Conservation (phyloP, 2,329 filamentous ascomycete genomes). For the Fusarium nematophilum region DNA sequence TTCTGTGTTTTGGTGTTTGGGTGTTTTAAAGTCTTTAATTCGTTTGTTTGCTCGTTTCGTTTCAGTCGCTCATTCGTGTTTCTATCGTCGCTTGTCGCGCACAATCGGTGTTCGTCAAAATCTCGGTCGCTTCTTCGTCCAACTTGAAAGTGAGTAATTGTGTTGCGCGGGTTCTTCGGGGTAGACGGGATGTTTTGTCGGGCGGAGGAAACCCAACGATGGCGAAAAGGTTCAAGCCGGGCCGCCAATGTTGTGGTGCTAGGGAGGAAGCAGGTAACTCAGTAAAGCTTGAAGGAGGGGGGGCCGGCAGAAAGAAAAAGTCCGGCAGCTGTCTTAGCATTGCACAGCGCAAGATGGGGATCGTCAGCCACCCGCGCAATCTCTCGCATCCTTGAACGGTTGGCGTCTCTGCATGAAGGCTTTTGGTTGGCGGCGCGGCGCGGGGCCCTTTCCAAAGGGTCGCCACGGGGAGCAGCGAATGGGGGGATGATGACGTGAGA, state of each 20-base stretch:
- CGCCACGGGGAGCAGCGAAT: constrained; percentile 35
- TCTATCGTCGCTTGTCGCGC: no score
- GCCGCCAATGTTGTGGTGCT: not conserved
- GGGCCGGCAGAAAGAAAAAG: not conserved
- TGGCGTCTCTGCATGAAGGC: constrained; percentile 6
- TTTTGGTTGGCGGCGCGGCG: not conserved
- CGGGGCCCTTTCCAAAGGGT: no score
- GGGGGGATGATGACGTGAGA: constrained; percentile 44
- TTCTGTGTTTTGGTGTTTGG: constrained; percentile 1
- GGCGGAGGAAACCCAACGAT: constrained; percentile 7
- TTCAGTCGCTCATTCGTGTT: constrained; percentile 29
- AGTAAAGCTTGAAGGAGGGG: constrained; percentile 13
- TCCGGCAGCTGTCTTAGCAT: not conserved
- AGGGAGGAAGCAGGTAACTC: constrained; percentile 2
- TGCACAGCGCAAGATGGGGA: constrained; percentile 2
- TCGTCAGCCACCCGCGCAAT: constrained; percentile 16
- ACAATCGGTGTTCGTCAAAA: not conserved
- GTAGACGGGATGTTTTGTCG: not conserved
- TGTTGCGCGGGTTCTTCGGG: constrained; percentile 10
- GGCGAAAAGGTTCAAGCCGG: constrained; percentile 1
- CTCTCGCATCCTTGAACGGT: constrained; percentile 1
- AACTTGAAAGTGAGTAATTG: not conserved
- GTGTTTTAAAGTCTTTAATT: no score
- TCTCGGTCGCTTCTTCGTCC: not conserved
- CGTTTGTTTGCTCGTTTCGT: constrained; percentile 6